Evolutionary conservation across 139 green algal species (phyloP), one percentile per base, ranked within the genome.

Genomic region (Chlamydomonas asymmetrica): DNA sequence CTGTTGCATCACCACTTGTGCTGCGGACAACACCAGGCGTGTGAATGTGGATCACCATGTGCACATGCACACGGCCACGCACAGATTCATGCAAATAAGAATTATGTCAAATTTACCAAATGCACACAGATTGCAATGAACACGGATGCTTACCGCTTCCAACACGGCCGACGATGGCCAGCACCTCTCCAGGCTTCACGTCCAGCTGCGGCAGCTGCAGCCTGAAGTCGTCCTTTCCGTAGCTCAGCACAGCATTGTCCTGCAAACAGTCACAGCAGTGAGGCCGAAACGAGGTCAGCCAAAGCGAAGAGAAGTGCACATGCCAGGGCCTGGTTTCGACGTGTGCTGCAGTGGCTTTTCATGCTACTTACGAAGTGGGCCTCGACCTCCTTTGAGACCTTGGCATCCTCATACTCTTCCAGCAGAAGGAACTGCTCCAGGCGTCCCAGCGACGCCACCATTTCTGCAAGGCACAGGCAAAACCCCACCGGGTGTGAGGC

Each of bases 371-470:
- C 81, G n/a, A 87, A 83, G 38, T 61, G 39, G 6, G 73, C 81
- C 52, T 83, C 67, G 8, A 64, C 41, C 27, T 48, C 31, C 25
- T 64, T 62, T 63, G 74, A 74, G 54, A 52, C 40, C 1, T 56
- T 63, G 35, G 73, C 57, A 38, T 84, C 71, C 4, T 87, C 66
- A 22, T 59, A 45, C 49, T 87, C 76, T 29, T 87, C 50, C 35
- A 87, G 45, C n/a, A 88, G 68, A 35, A 92, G 78, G 80, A 88
- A 91, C 22, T 79, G 62, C 83, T 92, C 73, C 34, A 92, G 29
- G 54, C 79, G 84, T 35, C 71, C 10, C 9, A 88, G 73, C 23
- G 84, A 78, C 13, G 78, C 78, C 18, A 87, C 63, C 16, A 81
- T 86, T 72, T 89, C 79, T 78, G 71, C 8, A 23, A n/a, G n/a